These are phyloP conservation scores for Hyaloperonospora arabidopsidis DNA, from an alignment of 352 stramenopile species.

Conservation along the genomic window DNA sequence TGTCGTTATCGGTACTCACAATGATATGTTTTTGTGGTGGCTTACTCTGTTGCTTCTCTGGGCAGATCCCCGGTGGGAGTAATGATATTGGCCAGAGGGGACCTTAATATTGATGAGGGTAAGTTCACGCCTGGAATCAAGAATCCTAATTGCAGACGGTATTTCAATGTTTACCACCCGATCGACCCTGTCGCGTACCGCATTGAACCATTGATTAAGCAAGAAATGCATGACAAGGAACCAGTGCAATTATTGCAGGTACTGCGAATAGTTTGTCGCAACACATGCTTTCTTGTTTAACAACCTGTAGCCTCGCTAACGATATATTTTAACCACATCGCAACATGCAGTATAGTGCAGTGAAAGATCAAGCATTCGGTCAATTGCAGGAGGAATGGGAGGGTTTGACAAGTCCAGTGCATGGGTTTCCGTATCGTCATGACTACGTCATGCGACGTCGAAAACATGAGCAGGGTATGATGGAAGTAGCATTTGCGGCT, in stretches of 20 bases:
- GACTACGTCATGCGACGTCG: conserved; percentile 74
- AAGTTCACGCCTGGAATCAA: conserved; percentile 74
- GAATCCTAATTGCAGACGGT: conserved; percentile 67
- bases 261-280: background rate
- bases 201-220: conserved; percentile 83
- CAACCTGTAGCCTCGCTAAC: background rate
- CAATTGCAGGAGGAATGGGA: conserved; percentile 78
- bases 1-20: background rate
- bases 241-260: conserved; percentile 77
- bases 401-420: conserved; percentile 53
- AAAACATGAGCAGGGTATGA: conserved; percentile 77
- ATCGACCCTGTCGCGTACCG: conserved; percentile 89
- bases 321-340: background rate
- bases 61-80: conserved; percentile 70
- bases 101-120: conserved; percentile 68
- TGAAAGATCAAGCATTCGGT: conserved; percentile 53
- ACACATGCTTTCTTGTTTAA: background rate
- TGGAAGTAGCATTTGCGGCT: conserved; percentile 77
- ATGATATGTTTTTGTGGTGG: background rate
- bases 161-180: conserved; percentile 89
- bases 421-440: conserved; percentile 69
- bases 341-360: conserved; percentile 42
- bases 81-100: conserved; percentile 75
- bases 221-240: conserved; percentile 83
- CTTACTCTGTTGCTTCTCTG: conserved; percentile 7